phyloP scores from a whole-genome alignment of 1,139 yeast genomes.

The Yamadazyma pseudoaaseri region DNA sequence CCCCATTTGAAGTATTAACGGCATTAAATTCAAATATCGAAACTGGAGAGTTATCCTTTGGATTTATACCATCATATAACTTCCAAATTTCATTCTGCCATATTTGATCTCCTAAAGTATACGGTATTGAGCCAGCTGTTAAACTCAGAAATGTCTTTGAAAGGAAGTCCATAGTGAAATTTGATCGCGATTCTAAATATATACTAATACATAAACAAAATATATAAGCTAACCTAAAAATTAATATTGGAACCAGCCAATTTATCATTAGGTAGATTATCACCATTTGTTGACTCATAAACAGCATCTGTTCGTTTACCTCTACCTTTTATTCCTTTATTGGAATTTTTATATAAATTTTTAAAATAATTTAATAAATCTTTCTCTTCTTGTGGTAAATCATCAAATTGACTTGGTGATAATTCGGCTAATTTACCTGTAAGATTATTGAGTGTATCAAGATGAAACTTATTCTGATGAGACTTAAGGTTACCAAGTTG shows the following conservation, averaged over 20 bases:
- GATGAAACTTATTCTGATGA: conserved; percentile 88
- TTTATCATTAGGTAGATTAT: background rate
- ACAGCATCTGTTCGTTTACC: conserved; percentile 44
- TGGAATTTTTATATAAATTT: conserved; percentile 78
- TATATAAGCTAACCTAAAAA: conserved; percentile 4
- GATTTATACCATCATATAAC: conserved; percentile 46
- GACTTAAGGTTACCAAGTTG: conserved; percentile 92
- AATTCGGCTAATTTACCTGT: conserved; percentile 65
- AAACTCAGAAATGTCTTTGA: conserved; percentile 55
- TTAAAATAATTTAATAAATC: conserved; percentile 76
- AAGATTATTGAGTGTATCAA: conserved; percentile 62
- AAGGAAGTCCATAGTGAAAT: conserved; percentile 59
- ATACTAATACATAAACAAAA: no score
- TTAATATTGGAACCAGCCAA: conserved; percentile 5
- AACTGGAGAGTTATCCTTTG: conserved; percentile 38
- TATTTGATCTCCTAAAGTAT: conserved; percentile 48
- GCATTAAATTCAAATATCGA: conserved; percentile 64
- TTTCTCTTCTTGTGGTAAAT: conserved; percentile 60
- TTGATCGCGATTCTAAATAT: no score
- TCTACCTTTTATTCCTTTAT: conserved; percentile 88
- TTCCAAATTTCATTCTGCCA: conserved; percentile 41
- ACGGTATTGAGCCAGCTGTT: conserved; percentile 57
- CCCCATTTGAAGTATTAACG: conserved; percentile 3
- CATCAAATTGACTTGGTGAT: conserved; percentile 43
- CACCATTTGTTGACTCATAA: background rate